Percentiles rank a stretch among this genome's conserved stretches.
These are phyloP conservation scores for Cercospora berteroae DNA, from an alignment of 2,329 filamentous ascomycete species.

Conservation along the genomic window DNA sequence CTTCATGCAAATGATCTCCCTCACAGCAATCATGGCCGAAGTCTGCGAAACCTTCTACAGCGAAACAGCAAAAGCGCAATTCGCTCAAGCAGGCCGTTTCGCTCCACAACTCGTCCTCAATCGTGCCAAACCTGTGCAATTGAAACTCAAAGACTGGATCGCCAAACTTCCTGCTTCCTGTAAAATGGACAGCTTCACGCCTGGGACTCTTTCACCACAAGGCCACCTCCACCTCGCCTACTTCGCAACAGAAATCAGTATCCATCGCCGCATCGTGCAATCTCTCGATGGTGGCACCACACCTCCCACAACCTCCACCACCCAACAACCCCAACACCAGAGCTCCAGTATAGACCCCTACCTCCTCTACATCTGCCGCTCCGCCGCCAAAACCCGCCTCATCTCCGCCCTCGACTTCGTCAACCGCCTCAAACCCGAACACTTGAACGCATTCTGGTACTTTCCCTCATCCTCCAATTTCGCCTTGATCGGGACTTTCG, in stretches of 20 bases:
- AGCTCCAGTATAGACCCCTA: conserved; percentile 58
- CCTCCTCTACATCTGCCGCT: conserved; percentile 86
- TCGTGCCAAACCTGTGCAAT: conserved; percentile 75
- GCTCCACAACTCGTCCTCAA: conserved; percentile 71
- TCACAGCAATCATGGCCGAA: conserved; percentile 73
- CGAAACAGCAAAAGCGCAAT: conserved; percentile 69
- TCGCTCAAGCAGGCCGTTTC: conserved; percentile 64
- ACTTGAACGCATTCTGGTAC: conserved; percentile 91
- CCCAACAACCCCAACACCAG: not conserved
- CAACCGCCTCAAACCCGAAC: conserved; percentile 81
- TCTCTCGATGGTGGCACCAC: conserved; percentile 57
- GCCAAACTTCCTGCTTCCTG: conserved; percentile 61
- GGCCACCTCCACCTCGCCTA: conserved; percentile 83
- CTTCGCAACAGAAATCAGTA: conserved; percentile 89
- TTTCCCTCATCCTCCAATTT: conserved; percentile 88
- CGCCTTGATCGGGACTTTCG: conserved; percentile 91
- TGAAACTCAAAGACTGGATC: conserved; percentile 82
- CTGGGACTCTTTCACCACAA: conserved; percentile 45
- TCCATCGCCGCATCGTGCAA: conserved; percentile 86
- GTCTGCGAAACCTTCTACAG: conserved; percentile 83
- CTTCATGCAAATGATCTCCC: conserved; percentile 71
- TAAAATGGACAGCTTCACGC: conserved; percentile 60
- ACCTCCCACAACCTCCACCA: conserved; percentile 11
- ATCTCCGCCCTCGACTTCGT: conserved; percentile 98
- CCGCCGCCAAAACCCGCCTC: conserved; percentile 86